Evolutionary conservation across 371 early-diverging fungal species (phyloP), one percentile per base, ranked within the genome.

Genomic region (Syncephalastrum racemosum): DNA sequence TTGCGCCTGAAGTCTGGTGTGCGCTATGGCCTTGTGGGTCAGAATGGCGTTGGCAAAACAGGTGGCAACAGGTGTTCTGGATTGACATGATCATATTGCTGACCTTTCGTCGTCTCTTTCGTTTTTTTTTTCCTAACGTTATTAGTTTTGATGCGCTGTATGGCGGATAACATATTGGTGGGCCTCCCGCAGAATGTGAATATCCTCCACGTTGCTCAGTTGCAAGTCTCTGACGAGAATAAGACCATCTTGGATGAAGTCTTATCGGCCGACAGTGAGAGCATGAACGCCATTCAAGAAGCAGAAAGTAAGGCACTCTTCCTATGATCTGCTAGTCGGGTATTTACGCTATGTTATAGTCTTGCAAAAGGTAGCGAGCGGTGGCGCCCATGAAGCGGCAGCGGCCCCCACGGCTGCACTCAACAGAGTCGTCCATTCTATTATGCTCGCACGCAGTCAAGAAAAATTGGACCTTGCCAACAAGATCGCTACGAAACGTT

Each of bases 1-100:
- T 70, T 91, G 4, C 68, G 72, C 50, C 67, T 92, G 36, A 84
- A 85, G 47, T 57, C 74, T 7, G 87, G 85, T 15, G 73, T 73
- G 12, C 78, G 79, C 50, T 92, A 92, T 62, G 92, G 90, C 42
- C 71, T 97, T 6, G 69, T 93, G 8, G 96, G 96, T 5, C 79
- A 86, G 47, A 97, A 95, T 73, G 96, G 98, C 19, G 82, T 84
- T n/a, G 98, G 96, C 6, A 97, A 96, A 69, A 89, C 93, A 27
- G 89, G 81, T 81, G 53, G 22, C 40, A 14, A 51, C 24, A 4
- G 36, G 8, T 39, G 27, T 36, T 27, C 13, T 27, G 18, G 13
- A 58, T 47, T 22, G 16, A 10, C 2, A 46, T 20, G 10, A 22
- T 3, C n/a, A 23, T 25, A 39, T n/a, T 25, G 18, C 2, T 48